Evolutionary conservation across 768 basidiomycete species (phyloP).

Genomic region (Leccinum subgranulosum): DNA sequence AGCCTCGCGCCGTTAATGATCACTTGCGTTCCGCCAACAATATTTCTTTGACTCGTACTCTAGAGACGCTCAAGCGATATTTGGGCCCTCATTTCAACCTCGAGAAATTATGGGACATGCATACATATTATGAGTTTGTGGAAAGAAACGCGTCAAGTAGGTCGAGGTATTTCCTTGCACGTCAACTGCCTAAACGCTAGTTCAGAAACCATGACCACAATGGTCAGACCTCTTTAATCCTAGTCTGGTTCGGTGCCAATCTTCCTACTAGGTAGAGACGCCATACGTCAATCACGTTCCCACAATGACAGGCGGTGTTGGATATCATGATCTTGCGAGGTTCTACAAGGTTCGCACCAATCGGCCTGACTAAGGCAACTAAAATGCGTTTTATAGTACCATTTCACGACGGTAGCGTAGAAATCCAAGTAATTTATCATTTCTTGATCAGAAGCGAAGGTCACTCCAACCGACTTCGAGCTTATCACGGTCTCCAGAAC

Average conservation of each 20-base stretch:
- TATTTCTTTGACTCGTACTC: conserved; percentile 37
- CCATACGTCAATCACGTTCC: conserved; percentile 43
- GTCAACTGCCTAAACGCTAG: neutral
- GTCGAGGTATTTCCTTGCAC: conserved; percentile 8
- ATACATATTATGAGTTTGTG: conserved; percentile 43
- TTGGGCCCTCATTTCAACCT: conserved; percentile 44
- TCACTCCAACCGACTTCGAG: conserved; percentile 40
- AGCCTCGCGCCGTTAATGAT: conserved; percentile 25
- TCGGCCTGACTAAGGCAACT: neutral
- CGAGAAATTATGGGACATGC: conserved; percentile 46
- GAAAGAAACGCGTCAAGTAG: conserved; percentile 39
- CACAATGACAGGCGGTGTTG: conserved; percentile 48
- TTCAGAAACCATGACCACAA: conserved; percentile 42
- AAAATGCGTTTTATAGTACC: conserved; percentile 28
- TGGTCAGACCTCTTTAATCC: conserved; percentile 24
- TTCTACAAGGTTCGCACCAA: conserved; percentile 40
- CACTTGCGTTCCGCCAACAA: conserved; percentile 37
- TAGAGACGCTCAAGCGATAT: conserved; percentile 33
- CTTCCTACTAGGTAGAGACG: conserved; percentile 32
- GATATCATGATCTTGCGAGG: conserved; percentile 38
- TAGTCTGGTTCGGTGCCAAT: neutral
- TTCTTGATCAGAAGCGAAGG: conserved; percentile 21
- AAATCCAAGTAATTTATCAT: neutral
- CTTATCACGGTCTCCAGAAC: conserved; percentile 42
- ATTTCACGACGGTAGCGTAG: conserved; percentile 33